These are phyloP conservation scores for Suaeda aralocaspica DNA, from an alignment of 148 eudicot genomes.

Conservation along the genomic window DNA sequence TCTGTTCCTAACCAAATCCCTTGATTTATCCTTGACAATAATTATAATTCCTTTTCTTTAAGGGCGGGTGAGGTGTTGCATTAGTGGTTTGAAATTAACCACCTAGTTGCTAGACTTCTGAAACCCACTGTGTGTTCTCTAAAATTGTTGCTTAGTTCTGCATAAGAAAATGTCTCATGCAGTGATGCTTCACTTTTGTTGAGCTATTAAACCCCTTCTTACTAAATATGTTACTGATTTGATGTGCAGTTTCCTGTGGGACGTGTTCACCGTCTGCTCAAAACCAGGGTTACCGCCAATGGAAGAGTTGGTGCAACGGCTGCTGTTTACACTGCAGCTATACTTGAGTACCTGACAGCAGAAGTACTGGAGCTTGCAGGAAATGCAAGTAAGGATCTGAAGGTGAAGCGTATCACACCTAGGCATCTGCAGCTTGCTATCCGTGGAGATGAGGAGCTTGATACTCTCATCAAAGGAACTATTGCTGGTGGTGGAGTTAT, in stretches of 20 bases:
- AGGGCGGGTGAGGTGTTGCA: no score
- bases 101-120: no score
- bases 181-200: background rate
- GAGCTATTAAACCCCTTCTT: no score
- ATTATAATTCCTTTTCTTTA: no score
- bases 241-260: slow-evolving; percentile 58
- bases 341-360: slow-evolving; percentile 60
- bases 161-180: background rate
- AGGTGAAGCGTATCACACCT: slow-evolving; percentile 65
- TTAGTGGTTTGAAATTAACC: no score
- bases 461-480: slow-evolving; percentile 63
- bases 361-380: slow-evolving; percentile 67
- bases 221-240: background rate
- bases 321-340: slow-evolving; percentile 63
- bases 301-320: slow-evolving; percentile 71
- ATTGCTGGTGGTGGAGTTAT: slow-evolving; percentile 70
- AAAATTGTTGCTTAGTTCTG: no score
- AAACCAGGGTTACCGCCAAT: slow-evolving; percentile 47
- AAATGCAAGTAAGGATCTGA: slow-evolving; percentile 61
- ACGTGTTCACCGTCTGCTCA: slow-evolving; percentile 57
- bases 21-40: no score
- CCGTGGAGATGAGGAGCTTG: slow-evolving; percentile 66
- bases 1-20: no score
- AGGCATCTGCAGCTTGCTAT: slow-evolving; percentile 65
- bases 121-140: no score